These are phyloP conservation scores for Thinopyrum elongatum DNA, from an alignment of 176 grass and related monocot species.

Conservation along the genomic window DNA sequence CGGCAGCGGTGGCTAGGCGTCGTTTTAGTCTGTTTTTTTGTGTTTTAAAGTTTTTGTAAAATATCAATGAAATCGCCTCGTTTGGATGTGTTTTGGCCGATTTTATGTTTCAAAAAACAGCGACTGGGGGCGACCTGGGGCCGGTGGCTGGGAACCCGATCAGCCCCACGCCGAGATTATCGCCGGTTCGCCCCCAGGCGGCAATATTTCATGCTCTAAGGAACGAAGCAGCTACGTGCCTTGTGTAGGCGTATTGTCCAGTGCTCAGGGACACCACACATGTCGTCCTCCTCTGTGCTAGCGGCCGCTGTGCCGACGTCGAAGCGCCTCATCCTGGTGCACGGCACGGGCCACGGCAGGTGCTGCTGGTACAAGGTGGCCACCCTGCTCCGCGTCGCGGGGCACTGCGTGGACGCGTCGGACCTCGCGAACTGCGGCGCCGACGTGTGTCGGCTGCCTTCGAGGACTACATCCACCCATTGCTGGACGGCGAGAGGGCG, in stretches of 20 bases:
- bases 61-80: no score
- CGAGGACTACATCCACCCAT: constrained; percentile 52
- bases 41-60: no score
- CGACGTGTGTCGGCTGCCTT: constrained; percentile 41
- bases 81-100: no score
- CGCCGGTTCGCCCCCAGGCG: no score
- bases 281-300: not conserved
- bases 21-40: no score
- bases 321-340: constrained; percentile 52
- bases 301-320: not conserved
- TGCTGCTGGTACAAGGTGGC: constrained; percentile 63
- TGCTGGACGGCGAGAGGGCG: constrained; percentile 41
- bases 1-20: no score
- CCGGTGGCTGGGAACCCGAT: no score
- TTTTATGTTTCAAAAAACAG: no score
- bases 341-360: constrained; percentile 51
- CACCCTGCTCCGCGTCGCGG: constrained; percentile 36
- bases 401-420: constrained; percentile 36
- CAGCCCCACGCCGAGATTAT: no score
- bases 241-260: not conserved
- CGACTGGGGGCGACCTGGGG: no score
- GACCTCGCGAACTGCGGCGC: constrained; percentile 53
- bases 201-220: no score
- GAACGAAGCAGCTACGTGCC: not conserved
- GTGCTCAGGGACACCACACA: not conserved